These are phyloP conservation scores for Ogataea nitratoaversa DNA, from an alignment of 805 yeast species.

Conservation along the genomic window DNA sequence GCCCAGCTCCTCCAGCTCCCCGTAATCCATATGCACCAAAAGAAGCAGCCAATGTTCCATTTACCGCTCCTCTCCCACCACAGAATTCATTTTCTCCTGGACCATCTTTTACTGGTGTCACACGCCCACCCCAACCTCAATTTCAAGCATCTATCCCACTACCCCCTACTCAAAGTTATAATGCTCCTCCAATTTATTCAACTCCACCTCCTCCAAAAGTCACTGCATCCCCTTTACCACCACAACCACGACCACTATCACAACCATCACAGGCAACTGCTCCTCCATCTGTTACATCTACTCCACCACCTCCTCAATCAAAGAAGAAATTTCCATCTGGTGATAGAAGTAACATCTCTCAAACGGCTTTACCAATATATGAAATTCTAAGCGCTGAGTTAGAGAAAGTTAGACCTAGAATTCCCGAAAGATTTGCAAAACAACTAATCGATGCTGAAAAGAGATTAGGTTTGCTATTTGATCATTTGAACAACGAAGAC, in stretches of 20 bases:
- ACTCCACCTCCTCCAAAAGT: constrained; percentile 14
- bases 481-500: constrained; percentile 71
- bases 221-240: constrained; percentile 12
- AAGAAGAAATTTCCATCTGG: constrained; percentile 46
- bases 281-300: constrained; percentile 12
- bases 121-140: background rate
- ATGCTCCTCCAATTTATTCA: constrained; percentile 6
- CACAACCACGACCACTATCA: constrained; percentile 14
- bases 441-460: constrained; percentile 80
- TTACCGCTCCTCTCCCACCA: constrained; percentile 18
- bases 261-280: no score
- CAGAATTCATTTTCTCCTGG: constrained; percentile 2
- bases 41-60: constrained; percentile 25
- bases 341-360: constrained; percentile 66
- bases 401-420: constrained; percentile 59
- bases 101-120: background rate
- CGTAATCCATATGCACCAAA: constrained; percentile 32
- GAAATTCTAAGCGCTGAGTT: constrained; percentile 52
- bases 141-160: constrained; percentile 7
- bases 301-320: constrained; percentile 15
- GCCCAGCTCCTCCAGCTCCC: constrained; percentile 20
- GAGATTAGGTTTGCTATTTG: constrained; percentile 72
- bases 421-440: constrained; percentile 69
- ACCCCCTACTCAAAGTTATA: constrained; percentile 9
- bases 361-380: constrained; percentile 52